These are phyloP conservation scores for Apophysomyces trapeziformis DNA, from an alignment of 371 early-diverging fungal species.

Conservation along the genomic window DNA sequence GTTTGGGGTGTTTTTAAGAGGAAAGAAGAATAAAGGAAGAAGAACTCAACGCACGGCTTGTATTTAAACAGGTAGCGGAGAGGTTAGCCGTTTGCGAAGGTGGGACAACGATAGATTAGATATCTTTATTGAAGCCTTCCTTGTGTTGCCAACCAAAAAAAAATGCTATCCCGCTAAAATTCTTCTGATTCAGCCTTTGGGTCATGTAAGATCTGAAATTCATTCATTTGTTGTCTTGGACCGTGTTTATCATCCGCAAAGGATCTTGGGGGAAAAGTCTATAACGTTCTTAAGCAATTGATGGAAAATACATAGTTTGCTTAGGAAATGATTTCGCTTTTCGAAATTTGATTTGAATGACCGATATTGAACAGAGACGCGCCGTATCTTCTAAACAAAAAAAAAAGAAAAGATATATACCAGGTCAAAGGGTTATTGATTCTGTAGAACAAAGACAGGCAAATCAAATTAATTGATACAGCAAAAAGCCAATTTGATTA, in stretches of 20 bases:
- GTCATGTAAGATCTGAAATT: neutral
- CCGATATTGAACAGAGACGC: slow-evolving; percentile 12
- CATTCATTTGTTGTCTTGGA: neutral
- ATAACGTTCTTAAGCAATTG: neutral
- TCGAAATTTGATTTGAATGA: slow-evolving; percentile 11
- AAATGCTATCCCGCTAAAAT: slow-evolving; percentile 19
- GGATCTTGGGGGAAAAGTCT: neutral
- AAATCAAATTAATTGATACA: neutral
- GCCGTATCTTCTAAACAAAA: neutral
- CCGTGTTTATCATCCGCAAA: neutral
- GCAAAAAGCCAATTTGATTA: slow-evolving; percentile 12
- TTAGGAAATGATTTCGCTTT: slow-evolving; percentile 3
- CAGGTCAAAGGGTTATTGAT: neutral
- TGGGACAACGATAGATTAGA: slow-evolving; percentile 37
- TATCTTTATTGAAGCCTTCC: slow-evolving; percentile 25
- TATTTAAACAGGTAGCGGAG: slow-evolving; percentile 18
- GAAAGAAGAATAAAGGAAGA: slow-evolving; percentile 11
- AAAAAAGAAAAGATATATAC: too few relatives aligned
- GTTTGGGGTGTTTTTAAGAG: neutral
- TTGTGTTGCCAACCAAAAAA: slow-evolving; percentile 20
- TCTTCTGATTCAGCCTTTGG: slow-evolving; percentile 22
- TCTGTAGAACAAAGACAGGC: neutral
- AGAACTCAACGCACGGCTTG: slow-evolving; percentile 24
- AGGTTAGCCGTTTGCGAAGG: slow-evolving; percentile 15
- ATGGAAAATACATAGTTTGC: neutral